Evolutionary conservation across 805 yeast genomes (phyloP).

Genomic region (Kazachstania bromeliacearum): DNA sequence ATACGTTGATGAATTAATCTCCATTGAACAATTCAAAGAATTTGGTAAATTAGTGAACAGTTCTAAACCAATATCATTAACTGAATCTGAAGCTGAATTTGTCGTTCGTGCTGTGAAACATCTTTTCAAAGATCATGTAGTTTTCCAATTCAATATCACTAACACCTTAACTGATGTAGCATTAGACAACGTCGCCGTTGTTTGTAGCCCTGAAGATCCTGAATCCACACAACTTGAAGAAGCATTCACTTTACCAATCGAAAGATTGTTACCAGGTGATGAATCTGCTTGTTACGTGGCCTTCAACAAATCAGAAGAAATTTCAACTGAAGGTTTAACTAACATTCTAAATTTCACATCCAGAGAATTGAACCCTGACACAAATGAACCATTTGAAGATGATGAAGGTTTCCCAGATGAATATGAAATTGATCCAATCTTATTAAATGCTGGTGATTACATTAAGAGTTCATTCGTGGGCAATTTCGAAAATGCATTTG

Average conservation of each 20-base stretch:
- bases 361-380: constrained; percentile 68
- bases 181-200: constrained; percentile 66
- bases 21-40: constrained; percentile 60
- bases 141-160: constrained; percentile 72
- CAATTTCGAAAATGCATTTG: constrained; percentile 64
- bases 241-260: constrained; percentile 67
- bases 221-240: constrained; percentile 40
- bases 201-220: constrained; percentile 53
- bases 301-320: constrained; percentile 43
- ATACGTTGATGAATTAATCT: constrained; percentile 58
- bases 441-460: constrained; percentile 68
- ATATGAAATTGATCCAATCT: constrained; percentile 78
- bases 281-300: constrained; percentile 74
- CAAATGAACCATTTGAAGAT: constrained; percentile 54
- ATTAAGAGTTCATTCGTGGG: constrained; percentile 69
- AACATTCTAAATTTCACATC: constrained; percentile 66
- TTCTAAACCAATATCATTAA: constrained; percentile 54
- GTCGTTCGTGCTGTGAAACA: constrained; percentile 81
- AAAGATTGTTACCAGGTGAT: constrained; percentile 58
- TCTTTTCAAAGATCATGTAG: constrained; percentile 59
- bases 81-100: constrained; percentile 90
- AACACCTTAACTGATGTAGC: constrained; percentile 77
- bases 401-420: constrained; percentile 90
- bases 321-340: constrained; percentile 44
- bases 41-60: constrained; percentile 74